phyloP scores from a whole-genome alignment of 306 rosid genomes.

The Leucaena leucocephala region DNA sequence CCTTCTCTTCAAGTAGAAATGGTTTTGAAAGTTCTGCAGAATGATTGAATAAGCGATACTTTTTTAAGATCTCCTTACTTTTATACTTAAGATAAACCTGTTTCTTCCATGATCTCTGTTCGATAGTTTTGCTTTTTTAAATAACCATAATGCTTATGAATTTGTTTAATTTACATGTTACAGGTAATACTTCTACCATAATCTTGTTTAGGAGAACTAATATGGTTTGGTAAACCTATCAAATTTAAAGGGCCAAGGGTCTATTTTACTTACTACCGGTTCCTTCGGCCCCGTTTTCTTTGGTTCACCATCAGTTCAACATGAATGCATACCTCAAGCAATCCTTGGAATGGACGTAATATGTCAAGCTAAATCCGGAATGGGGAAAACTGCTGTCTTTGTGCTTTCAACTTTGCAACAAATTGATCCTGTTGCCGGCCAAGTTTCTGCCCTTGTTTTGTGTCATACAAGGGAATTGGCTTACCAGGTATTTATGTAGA shows the following conservation, averaged over 20 bases:
- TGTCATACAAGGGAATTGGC: slow-evolving; percentile 84
- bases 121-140: not conserved
- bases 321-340: slow-evolving; percentile 86
- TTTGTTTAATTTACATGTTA: not conserved
- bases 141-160: not conserved
- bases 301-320: slow-evolving; percentile 80
- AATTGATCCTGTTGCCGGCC: slow-evolving; percentile 77
- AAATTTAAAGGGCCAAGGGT: slow-evolving; percentile 49
- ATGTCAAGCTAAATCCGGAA: slow-evolving; percentile 84
- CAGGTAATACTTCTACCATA: slow-evolving; percentile 70
- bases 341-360: slow-evolving; percentile 84
- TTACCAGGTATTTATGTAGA: slow-evolving; percentile 54
- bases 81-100: not conserved
- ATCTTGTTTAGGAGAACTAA: slow-evolving; percentile 58
- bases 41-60: not conserved
- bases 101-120: not conserved
- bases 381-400: slow-evolving; percentile 87
- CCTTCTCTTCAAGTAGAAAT: not conserved
- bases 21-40: not conserved
- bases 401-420: slow-evolving; percentile 76
- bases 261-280: slow-evolving; percentile 68
- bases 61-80: not conserved
- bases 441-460: slow-evolving; percentile 76
- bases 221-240: slow-evolving; percentile 55
- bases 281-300: slow-evolving; percentile 62